Evolutionary conservation across 1,139 yeast species (phyloP).

Genomic region (Blastobotrys indianensis): DNA sequence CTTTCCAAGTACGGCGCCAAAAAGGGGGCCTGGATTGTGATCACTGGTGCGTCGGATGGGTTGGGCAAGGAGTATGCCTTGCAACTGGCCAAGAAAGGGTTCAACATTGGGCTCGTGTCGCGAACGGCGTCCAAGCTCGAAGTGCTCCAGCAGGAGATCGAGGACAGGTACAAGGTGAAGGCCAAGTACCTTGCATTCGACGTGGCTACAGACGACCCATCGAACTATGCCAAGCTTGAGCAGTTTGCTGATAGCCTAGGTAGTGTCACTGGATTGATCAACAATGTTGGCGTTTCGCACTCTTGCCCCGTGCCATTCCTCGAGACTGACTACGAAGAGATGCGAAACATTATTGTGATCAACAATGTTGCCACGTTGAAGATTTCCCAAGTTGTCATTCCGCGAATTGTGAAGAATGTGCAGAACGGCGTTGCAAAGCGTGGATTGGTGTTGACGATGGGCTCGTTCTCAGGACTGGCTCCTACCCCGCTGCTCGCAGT

Average conservation of each 20-base stretch:
- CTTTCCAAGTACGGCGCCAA: conserved; percentile 65
- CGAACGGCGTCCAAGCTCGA: conserved; percentile 78
- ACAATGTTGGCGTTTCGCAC: conserved; percentile 94
- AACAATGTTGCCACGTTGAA: conserved; percentile 81
- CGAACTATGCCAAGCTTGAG: conserved; percentile 51
- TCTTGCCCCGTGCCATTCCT: conserved; percentile 89
- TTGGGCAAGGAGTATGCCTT: conserved; percentile 87
- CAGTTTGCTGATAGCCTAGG: conserved; percentile 44
- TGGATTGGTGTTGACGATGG: conserved; percentile 88
- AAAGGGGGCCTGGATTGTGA: conserved; percentile 73
- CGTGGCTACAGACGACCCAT: conserved; percentile 51
- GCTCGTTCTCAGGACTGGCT: conserved; percentile 89
- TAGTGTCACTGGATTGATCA: conserved; percentile 63
- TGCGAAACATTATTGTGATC: conserved; percentile 73
- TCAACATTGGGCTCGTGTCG: conserved; percentile 76
- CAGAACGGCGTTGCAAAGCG: conserved; percentile 25
- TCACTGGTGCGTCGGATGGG: conserved; percentile 97
- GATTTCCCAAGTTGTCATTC: conserved; percentile 72
- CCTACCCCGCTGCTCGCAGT: conserved; percentile 92
- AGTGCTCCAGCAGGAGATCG: conserved; percentile 56
- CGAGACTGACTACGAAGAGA: conserved; percentile 69
- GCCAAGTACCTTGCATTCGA: conserved; percentile 74
- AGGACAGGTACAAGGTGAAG: conserved; percentile 51
- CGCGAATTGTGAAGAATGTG: conserved; percentile 55
- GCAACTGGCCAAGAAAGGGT: conserved; percentile 81